A percentile compares a stretch with the other conserved stretches of the same genome.
These are phyloP conservation scores for Saturnispora bothae DNA, from an alignment of 805 yeast genomes.

Conservation along the genomic window DNA sequence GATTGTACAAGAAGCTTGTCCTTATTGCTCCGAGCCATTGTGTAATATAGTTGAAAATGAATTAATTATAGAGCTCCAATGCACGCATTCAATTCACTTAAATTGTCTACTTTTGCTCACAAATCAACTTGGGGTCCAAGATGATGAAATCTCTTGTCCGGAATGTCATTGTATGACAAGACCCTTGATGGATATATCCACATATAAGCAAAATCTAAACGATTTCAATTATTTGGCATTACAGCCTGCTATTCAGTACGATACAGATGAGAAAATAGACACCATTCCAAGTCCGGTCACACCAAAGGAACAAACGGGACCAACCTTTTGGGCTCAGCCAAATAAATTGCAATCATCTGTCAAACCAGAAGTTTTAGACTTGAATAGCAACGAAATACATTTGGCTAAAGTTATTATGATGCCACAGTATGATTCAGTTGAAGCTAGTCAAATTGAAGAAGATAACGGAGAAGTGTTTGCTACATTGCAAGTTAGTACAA, in stretches of 20 bases:
- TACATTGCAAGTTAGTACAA: conserved; percentile 18
- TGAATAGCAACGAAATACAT: conserved; percentile 5
- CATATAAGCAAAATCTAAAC: conserved; percentile 3
- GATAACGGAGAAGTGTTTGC: conserved; percentile 15
- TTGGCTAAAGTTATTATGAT: conserved; percentile 18
- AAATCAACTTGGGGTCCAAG: background rate
- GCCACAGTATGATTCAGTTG: conserved; percentile 21
- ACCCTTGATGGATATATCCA: conserved; percentile 3
- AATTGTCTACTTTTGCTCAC: conserved; percentile 30
- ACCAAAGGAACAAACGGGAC: conserved; percentile 20
- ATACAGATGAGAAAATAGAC: background rate
- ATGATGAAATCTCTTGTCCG: conserved; percentile 11
- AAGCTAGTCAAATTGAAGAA: conserved; percentile 5
- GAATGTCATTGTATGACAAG: conserved; percentile 6
- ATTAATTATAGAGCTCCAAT: conserved; percentile 30
- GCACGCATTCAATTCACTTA: conserved; percentile 36
- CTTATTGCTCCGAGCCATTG: conserved; percentile 36
- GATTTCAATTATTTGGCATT: conserved; percentile 3
- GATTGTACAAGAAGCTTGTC: conserved; percentile 23
- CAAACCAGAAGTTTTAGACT: background rate
- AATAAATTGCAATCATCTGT: background rate
- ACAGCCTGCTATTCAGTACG: background rate
- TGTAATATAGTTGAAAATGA: conserved; percentile 33
- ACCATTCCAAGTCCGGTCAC: conserved; percentile 13
- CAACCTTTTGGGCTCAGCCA: conserved; percentile 11